A percentile compares a stretch with the other conserved stretches of the same genome.
These are phyloP conservation scores for Saccharum hybrid DNA, from an alignment of 202 grass and related monocot genomes.

Conservation along the genomic window DNA sequence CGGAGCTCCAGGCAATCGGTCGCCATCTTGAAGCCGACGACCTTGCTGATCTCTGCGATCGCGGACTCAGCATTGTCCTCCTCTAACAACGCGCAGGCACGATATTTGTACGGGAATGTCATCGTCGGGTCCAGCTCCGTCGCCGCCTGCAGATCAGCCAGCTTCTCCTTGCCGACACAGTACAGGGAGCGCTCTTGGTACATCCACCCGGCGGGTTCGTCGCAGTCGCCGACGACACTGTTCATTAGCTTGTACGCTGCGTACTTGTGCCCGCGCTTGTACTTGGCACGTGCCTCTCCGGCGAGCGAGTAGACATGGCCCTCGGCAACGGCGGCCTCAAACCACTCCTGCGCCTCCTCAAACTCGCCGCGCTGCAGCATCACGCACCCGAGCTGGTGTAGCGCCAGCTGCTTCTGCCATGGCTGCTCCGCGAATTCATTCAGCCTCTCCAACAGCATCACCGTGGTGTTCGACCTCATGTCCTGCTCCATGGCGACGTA, in stretches of 20 bases:
- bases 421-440: slow-evolving; percentile 61
- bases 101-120: slow-evolving; percentile 86
- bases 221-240: slow-evolving; percentile 58
- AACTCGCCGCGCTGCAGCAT: slow-evolving; percentile 92
- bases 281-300: slow-evolving; percentile 82
- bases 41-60: slow-evolving; percentile 75
- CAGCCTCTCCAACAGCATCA: slow-evolving; percentile 83
- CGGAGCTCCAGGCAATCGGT: slow-evolving; percentile 86
- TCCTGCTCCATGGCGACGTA: slow-evolving; percentile 90
- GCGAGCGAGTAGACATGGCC: slow-evolving; percentile 85
- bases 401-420: slow-evolving; percentile 80
- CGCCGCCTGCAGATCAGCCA: slow-evolving; percentile 62
- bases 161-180: slow-evolving; percentile 82
- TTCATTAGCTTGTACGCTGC: slow-evolving; percentile 87
- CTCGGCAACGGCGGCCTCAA: slow-evolving; percentile 70
- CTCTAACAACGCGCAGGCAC: slow-evolving; percentile 63
- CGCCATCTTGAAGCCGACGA: slow-evolving; percentile 81
- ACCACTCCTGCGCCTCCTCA: slow-evolving; percentile 85
- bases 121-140: slow-evolving; percentile 81
- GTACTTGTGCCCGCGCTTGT: slow-evolving; percentile 93
- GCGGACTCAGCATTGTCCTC: slow-evolving; percentile 77
- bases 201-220: slow-evolving; percentile 84
- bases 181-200: slow-evolving; percentile 83
- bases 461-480: slow-evolving; percentile 76
- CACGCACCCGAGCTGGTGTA: slow-evolving; percentile 90